Percentiles rank a stretch among this genome's conserved stretches.
phyloP scores from a whole-genome alignment of 208 protist genomes.

The Trichomonas tenax region DNA sequence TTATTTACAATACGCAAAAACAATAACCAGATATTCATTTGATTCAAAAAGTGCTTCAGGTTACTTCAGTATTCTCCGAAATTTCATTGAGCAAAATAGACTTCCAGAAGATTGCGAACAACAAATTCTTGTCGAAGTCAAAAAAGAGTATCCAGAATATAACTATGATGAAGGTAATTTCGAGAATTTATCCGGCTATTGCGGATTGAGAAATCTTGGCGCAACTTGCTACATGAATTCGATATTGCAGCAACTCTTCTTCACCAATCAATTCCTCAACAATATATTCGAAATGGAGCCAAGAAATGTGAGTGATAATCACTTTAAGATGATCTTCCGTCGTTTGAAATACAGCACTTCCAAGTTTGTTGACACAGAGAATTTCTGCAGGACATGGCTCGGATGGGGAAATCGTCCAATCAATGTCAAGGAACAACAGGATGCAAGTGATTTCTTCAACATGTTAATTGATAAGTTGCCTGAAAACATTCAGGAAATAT shows the following conservation, averaged over 20 bases:
- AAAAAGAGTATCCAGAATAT: too few species aligned
- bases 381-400: neutral
- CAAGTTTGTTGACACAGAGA: neutral
- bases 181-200: neutral
- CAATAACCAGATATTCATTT: too few species aligned
- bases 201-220: neutral
- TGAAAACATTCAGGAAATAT: neutral
- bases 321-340: neutral
- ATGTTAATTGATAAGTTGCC: neutral
- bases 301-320: neutral
- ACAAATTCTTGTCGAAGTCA: too few species aligned
- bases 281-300: neutral
- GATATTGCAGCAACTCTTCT: neutral
- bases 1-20: too few species aligned
- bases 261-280: neutral
- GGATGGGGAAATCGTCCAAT: neutral
- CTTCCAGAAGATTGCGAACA: too few species aligned
- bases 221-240: constrained; percentile 16
- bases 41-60: too few species aligned
- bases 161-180: too few species aligned
- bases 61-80: too few species aligned
- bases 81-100: too few species aligned
- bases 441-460: neutral
- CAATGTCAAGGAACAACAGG: neutral
- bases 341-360: neutral